Conservation (phyloP, 225 moss, liverwort and hornwort genomes). For the Asterella californica region DNA sequence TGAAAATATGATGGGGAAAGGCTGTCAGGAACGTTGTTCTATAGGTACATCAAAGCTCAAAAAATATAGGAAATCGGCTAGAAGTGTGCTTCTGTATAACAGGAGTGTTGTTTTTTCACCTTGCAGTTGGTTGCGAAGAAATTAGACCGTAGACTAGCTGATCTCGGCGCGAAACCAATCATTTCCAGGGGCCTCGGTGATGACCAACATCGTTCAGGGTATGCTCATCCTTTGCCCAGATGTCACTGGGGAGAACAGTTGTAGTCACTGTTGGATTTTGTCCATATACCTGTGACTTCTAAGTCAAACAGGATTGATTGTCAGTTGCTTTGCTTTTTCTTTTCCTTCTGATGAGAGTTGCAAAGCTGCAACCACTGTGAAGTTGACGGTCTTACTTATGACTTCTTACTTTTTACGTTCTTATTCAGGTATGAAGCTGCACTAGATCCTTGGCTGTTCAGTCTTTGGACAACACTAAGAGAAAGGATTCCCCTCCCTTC, state of each 20-base stretch:
- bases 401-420: not conserved
- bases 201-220: slow-evolving; percentile 94
- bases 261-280: not conserved
- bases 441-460: slow-evolving; percentile 83
- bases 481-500: slow-evolving; percentile 60
- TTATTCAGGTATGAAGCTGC: slow-evolving; percentile 77
- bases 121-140: slow-evolving; percentile 75
- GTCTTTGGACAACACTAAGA: slow-evolving; percentile 70
- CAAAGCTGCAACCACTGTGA: not conserved
- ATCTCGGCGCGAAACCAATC: slow-evolving; percentile 67
- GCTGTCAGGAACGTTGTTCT: too few species aligned
- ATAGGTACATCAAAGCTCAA: too few species aligned
- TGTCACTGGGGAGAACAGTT: not conserved
- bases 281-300: not conserved
- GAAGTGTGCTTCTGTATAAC: not conserved
- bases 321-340: too few species aligned
- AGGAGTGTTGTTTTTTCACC: not conserved
- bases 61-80: not conserved
- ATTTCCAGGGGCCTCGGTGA: slow-evolving; percentile 80
- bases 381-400: not conserved
- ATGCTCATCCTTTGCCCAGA: not conserved
- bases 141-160: slow-evolving; percentile 78
- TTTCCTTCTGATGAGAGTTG: not conserved
- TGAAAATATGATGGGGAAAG: too few species aligned
- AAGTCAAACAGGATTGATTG: not conserved